These are phyloP conservation scores for Aspergillus affinis DNA, from an alignment of 495 filamentous ascomycete genomes.

Conservation along the genomic window DNA sequence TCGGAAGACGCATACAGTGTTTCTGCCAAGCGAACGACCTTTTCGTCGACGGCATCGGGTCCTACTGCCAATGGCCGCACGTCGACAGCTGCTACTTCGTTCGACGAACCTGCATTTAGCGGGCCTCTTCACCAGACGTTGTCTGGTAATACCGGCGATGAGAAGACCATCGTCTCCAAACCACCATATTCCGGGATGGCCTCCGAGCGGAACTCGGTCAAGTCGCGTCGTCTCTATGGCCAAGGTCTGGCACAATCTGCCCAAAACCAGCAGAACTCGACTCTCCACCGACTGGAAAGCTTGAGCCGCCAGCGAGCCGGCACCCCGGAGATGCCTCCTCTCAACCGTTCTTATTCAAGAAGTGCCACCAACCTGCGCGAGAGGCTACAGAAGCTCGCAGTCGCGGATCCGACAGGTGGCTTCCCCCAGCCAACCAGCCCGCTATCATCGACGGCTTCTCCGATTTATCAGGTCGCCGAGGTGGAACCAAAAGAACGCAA, in stretches of 20 bases:
- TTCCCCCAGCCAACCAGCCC: conserved; percentile 52
- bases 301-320: conserved; percentile 54
- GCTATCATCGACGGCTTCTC: conserved; percentile 41
- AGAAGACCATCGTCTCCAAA: conserved; percentile 8
- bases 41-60: conserved; percentile 81
- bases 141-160: conserved; percentile 5
- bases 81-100: conserved; percentile 90
- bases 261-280: conserved; percentile 76
- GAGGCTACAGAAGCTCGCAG: conserved; percentile 50
- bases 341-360: conserved; percentile 46
- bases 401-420: conserved; percentile 34
- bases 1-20: conserved; percentile 59
- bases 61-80: conserved; percentile 63
- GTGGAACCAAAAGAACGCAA: conserved; percentile 24
- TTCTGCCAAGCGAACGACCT: conserved; percentile 77
- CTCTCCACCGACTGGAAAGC: conserved; percentile 75
- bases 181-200: conserved; percentile 37
- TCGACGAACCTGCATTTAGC: conserved; percentile 69
- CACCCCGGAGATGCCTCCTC: conserved; percentile 37
- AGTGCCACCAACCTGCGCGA: conserved; percentile 60
- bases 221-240: conserved; percentile 80
- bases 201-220: conserved; percentile 54
- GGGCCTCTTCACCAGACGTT: conserved; percentile 37
- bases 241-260: conserved; percentile 76
- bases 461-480: conserved; percentile 28